Evolutionary conservation across 805 yeast genomes (phyloP), one percentile per base, ranked within the genome.

Genomic region (Suhomyces vadensis): DNA sequence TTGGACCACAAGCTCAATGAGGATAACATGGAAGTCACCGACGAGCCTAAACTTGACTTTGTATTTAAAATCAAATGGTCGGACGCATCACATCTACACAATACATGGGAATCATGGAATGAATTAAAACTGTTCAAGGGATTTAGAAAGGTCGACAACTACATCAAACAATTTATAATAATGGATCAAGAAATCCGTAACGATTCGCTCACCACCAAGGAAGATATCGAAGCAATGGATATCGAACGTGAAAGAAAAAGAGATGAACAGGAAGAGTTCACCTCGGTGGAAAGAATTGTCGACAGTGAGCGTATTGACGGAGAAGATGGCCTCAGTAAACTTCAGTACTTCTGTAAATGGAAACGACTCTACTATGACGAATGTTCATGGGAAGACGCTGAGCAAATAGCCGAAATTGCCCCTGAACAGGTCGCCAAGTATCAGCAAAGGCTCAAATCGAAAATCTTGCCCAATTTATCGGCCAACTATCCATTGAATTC

Each of bases 381-480:
- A 55, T 88, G 96, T 47, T 89, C 98, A 4, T 94, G 98, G 98
- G 99, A 94, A 67, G 79, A 82, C 52, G 97, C 97, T 1, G 84
- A 83, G 41, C 85, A 81, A 51, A 89, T 94, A 52, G 97, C 94
- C 2, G 78, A 80, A 48, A 63, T 86, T 31, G 88, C 96, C 2
- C 97, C 97, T 0, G 79, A 75, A 10, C 88, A 86, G 61, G 97
- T 94, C 6, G 78, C 84, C 42, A 83, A 82, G 52, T 94, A 82
- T 61, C 96, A 92, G 65, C 81, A 75, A 52, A 75, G 99, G 52
- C 74, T 81, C 38, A 85, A 85, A 51, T 87, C 95, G 13, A 90
- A 89, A 63, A 88, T 91, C 33, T 70, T 88, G 39, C 98, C 99
- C 1, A 78, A 81, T 43, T 69, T 85, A 44, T 83, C 95, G 9